Evolutionary conservation across 2,329 filamentous ascomycete species (phyloP).

Genomic region (Paracoccidioides brasiliensis): DNA sequence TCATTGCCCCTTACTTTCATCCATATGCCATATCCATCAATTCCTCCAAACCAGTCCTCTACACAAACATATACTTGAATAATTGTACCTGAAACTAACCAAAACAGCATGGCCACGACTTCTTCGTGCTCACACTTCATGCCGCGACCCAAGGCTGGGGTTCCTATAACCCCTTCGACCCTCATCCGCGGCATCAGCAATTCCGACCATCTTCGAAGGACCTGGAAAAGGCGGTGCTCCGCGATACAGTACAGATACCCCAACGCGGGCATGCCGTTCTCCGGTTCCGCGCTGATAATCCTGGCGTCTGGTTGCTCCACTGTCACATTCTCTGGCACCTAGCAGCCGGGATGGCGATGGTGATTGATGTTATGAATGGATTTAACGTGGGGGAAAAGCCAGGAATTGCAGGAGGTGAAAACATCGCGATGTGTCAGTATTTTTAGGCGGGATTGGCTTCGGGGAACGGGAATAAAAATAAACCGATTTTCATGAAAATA

Average conservation of each 20-base stretch:
- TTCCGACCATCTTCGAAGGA: slow-evolving; percentile 1
- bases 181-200: slow-evolving; percentile 1
- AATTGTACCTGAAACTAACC: neutral
- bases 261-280: slow-evolving; percentile 36
- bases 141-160: slow-evolving; percentile 23
- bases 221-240: slow-evolving; percentile 7
- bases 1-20: neutral
- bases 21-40: neutral
- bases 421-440: neutral
- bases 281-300: slow-evolving; percentile 41
- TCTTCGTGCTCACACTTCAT: slow-evolving; percentile 21
- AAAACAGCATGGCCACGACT: slow-evolving; percentile 24
- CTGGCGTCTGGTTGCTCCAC: slow-evolving; percentile 44
- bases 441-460: neutral
- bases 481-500: too few species aligned
- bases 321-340: slow-evolving; percentile 50
- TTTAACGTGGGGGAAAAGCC: neutral
- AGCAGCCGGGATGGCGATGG: slow-evolving; percentile 34
- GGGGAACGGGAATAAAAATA: neutral
- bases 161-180: slow-evolving; percentile 25
- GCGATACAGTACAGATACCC: slow-evolving; percentile 22
- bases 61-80: neutral
- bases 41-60: neutral
- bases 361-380: slow-evolving; percentile 21
- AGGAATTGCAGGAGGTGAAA: neutral